Base-by-base conservation (phyloP, 1,284 basidiomycete species). In the Irpex rosettiformis region DNA sequence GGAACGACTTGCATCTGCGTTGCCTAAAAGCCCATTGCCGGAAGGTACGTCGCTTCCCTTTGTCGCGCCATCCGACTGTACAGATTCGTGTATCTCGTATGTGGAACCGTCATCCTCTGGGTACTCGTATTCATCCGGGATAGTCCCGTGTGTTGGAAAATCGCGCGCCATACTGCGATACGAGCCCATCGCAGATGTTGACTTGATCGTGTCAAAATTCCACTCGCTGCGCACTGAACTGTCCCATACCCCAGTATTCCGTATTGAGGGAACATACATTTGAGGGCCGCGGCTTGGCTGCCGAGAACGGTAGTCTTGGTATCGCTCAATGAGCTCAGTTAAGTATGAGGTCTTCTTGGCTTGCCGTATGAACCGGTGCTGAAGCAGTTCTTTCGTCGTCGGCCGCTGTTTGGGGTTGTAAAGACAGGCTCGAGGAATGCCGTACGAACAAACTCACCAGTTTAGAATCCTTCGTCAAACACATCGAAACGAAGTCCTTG, bases 201-300 rank as follows among this genome's bases (percentile, higher is more conserved):
- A 83, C 63, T 83, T 87, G 65, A 96, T 79, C 1, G 94, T 98
- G 65, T 97, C 94, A 72, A 98, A 99, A 71, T 93, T 93, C 96
- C 95, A 98, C 63, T 95, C 93, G 68, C 90, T 94, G 67, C 85
- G 84, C 70, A 96, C 80, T 2, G 92, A 93, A 33, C 79, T 81
- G 60, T 90, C 89, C 88, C 88, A 90, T 43, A 80, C 77, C 55
- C 77, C 71, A 53, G 77, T 82, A 61, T 81, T 82, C 56, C 79
- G 77, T 47, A 85, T 69, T 3, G 84, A 82, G 11, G 83, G 76
- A 64, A 84, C 81, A 66, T 81, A 80, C 62, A 77, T 73, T 56
- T 76, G 72, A 10, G 65, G 70, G 18, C 72, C 77, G 64, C 85
- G 86, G 42, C 75, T 76, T 10, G 87, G 86, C 7, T 82, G 79